Evolutionary conservation across 140 eudicot genomes (phyloP), one percentile per base, ranked within the genome.

Genomic region (Anethum foeniculum): DNA sequence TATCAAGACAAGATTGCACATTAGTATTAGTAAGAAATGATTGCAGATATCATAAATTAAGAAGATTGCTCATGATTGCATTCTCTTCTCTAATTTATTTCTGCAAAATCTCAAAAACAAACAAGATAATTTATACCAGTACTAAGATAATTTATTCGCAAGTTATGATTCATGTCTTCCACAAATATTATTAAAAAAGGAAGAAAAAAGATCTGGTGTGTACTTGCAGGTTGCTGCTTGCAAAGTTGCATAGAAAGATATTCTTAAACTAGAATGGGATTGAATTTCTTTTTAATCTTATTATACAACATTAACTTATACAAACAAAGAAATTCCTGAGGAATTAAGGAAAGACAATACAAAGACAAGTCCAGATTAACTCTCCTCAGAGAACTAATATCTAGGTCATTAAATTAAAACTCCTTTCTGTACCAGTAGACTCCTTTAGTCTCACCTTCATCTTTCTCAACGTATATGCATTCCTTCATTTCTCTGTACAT

Each of bases 401-500:
- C 7, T 62, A 62, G 71, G 6, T n/a, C 32, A 25, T n/a, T 60
- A 9, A 9, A 25, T 12, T 27, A 62, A 25, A 62, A 62, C 11
- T 62, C 71, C 71, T 62, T 62, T 62, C 71, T 62, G 71, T 62
- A 62, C 71, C 71, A 62, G 71, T 27, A 62, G 36, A 62, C 71
- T 62, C 71, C 71, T n/a, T 62, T 62, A 62, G 71, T 62, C 71
- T 62, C 71, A 16, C 71, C 71, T 62, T 62, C 36, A 62, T 62
- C 71, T 62, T 62, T 62, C 71, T 62, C 71, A 4, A 62, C 71
- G 36, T 62, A 62, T 10, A 62, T 62, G 71, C 71, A 62, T 62
- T 62, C 71, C 71, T 62, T 62, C 71, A 62, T 62, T 62, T 62
- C 71, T 62, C 71, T 62, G 71, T 62, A 62, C 71, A 62, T 27